Percentiles rank a stretch among this genome's conserved stretches.
Conservation (phyloP, 1,139 yeast species). For the Candida tetrigidarum region DNA sequence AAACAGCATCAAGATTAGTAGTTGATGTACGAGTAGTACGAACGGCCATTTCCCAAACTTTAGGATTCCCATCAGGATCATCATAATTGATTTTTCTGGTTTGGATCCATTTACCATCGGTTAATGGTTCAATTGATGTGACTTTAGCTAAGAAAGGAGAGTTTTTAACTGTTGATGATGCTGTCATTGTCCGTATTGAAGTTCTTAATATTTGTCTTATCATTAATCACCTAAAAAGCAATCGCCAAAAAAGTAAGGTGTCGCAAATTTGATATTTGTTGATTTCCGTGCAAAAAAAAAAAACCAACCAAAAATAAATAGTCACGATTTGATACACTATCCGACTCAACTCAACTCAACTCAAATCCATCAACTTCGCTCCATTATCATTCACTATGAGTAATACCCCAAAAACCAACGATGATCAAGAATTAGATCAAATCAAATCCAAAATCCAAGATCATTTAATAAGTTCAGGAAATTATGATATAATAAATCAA, state of each 20-base stretch:
- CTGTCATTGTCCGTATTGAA: slow-evolving; percentile 7
- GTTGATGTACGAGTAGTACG: slow-evolving; percentile 76
- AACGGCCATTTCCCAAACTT: slow-evolving; percentile 92
- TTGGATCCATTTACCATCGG: slow-evolving; percentile 50
- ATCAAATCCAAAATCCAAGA: slow-evolving; percentile 69
- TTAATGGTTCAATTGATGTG: slow-evolving; percentile 32
- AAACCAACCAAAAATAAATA: not conserved
- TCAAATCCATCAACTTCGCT: not conserved
- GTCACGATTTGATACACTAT: too few relatives aligned
- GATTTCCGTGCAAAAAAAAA: too few relatives aligned
- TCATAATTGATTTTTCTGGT: slow-evolving; percentile 63
- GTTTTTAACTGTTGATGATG: slow-evolving; percentile 20
- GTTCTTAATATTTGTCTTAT: slow-evolving; percentile 3
- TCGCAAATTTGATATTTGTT: too few relatives aligned
- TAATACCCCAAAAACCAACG: not conserved
- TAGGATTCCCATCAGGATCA: slow-evolving; percentile 66
- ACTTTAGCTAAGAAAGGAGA: slow-evolving; percentile 43
- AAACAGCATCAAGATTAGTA: slow-evolving; percentile 83
- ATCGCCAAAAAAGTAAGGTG: not conserved
- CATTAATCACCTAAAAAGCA: slow-evolving; percentile 5
- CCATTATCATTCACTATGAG: not conserved
- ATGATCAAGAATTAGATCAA: slow-evolving; percentile 47
- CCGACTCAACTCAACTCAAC: too few relatives aligned
- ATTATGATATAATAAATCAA: slow-evolving; percentile 70
- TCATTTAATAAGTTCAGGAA: slow-evolving; percentile 76